A percentile compares a stretch with the other conserved stretches of the same genome.
Evolutionary conservation across 495 filamentous ascomycete species (phyloP).

Genomic region (Venustampulla echinocandica): DNA sequence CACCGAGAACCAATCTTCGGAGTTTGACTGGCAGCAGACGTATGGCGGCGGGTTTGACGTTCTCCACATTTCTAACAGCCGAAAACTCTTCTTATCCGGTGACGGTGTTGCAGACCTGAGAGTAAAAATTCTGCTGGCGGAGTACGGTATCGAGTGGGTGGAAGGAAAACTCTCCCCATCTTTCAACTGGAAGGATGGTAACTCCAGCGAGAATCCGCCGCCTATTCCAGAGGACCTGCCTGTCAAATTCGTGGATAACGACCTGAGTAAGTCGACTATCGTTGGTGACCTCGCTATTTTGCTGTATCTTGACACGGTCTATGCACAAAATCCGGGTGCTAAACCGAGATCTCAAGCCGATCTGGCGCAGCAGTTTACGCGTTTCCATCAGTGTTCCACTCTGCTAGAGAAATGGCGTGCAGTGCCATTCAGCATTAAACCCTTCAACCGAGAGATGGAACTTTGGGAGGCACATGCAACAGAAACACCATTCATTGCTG

Average conservation of each 20-base stretch:
- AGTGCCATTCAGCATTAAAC: slow-evolving; percentile 15
- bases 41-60: slow-evolving; percentile 88
- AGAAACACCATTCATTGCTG: slow-evolving; percentile 48
- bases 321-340: slow-evolving; percentile 22
- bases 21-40: slow-evolving; percentile 67
- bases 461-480: slow-evolving; percentile 42
- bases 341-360: slow-evolving; percentile 25
- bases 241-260: slow-evolving; percentile 48
- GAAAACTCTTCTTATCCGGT: slow-evolving; percentile 42
- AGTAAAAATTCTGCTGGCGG: slow-evolving; percentile 47
- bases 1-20: slow-evolving; percentile 63
- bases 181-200: slow-evolving; percentile 29
- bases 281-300: slow-evolving; percentile 42
- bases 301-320: slow-evolving; percentile 45
- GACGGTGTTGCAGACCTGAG: slow-evolving; percentile 49
- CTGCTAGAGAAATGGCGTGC: slow-evolving; percentile 31
- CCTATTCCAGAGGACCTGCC: slow-evolving; percentile 29
- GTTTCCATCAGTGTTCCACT: slow-evolving; percentile 31
- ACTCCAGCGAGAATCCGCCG: slow-evolving; percentile 12
- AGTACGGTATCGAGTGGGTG: slow-evolving; percentile 49
- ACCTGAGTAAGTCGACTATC: slow-evolving; percentile 35
- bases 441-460: slow-evolving; percentile 29
- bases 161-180: slow-evolving; percentile 33
- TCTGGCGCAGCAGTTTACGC: slow-evolving; percentile 28
- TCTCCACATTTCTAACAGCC: slow-evolving; percentile 54